phyloP scores from a whole-genome alignment of 75 land plant species.

The Pseudotsuga menziesii region DNA sequence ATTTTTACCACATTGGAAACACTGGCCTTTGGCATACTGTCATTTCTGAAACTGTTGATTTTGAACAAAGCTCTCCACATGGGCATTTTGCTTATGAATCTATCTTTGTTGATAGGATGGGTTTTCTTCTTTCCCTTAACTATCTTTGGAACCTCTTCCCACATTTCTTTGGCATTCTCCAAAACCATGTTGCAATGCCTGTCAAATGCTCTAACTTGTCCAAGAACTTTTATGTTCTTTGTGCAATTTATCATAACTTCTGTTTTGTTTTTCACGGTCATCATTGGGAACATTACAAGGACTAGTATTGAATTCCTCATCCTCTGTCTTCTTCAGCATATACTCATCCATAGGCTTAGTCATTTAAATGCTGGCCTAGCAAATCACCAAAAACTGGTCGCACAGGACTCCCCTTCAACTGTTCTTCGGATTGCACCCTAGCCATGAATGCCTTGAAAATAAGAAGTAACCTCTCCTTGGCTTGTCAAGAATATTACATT shows the following conservation, averaged over 20 bases:
- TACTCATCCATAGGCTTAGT: too few relatives aligned
- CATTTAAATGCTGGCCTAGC: too few relatives aligned
- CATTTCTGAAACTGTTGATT: constrained; percentile 93
- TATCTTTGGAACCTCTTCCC: constrained; percentile 99
- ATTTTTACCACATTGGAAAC: constrained; percentile 80
- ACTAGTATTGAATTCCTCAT: constrained; percentile 93
- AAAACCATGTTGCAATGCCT: constrained; percentile 99
- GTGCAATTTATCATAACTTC: constrained; percentile 97
- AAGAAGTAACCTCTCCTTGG: constrained; percentile 94
- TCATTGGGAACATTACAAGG: constrained; percentile 86
- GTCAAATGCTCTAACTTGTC: constrained; percentile 94
- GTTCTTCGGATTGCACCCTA: constrained; percentile 70
- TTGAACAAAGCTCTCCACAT: constrained; percentile 86
- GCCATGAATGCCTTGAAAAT: constrained; percentile 62
- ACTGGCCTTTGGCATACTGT: constrained; percentile 52
- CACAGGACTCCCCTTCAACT: too few relatives aligned
- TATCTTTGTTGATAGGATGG: too few relatives aligned
- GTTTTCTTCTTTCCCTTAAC: too few relatives aligned
- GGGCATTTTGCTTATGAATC: constrained; percentile 84
- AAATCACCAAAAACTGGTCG: too few relatives aligned
- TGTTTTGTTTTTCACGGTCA: constrained; percentile 96
- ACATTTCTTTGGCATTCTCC: constrained; percentile 97
- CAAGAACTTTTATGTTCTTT: constrained; percentile 88
- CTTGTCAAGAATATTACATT: constrained; percentile 88
- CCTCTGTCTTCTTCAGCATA: constrained; percentile 47